Percentiles rank a stretch among this genome's conserved stretches.
These are phyloP conservation scores for Maudiozyma saulgeensis DNA, from an alignment of 805 yeast species.

Conservation along the genomic window DNA sequence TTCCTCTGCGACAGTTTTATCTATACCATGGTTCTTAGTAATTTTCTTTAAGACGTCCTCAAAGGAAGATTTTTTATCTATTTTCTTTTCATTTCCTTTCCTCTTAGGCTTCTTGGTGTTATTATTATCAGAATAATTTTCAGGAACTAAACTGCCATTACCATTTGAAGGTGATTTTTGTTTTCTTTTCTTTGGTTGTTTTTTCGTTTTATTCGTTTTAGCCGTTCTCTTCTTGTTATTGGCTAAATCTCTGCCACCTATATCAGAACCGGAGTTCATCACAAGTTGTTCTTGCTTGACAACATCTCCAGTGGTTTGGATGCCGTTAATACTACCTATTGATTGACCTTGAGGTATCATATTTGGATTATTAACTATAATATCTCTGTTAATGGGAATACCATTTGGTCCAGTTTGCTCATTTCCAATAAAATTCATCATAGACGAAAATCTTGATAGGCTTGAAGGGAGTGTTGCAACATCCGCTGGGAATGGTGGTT, in stretches of 20 bases:
- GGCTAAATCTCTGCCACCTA: too few relatives aligned
- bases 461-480: constrained; percentile 5
- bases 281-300: too few relatives aligned
- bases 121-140: neutral
- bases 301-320: neutral
- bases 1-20: neutral
- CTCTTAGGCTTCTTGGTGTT: neutral
- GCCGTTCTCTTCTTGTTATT: too few relatives aligned
- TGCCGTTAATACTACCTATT: neutral
- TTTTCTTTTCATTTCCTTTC: neutral
- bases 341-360: neutral
- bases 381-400: neutral
- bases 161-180: neutral
- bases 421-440: neutral
- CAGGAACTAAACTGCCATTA: neutral
- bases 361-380: neutral
- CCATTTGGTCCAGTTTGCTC: neutral
- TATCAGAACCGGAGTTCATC: too few relatives aligned
- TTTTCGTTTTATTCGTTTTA: neutral
- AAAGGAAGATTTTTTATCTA: constrained; percentile 2
- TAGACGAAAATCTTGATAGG: constrained; percentile 6
- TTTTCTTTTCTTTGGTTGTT: neutral
- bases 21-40: neutral
- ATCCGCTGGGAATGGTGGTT: neutral
- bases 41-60: constrained; percentile 5